phyloP scores from a whole-genome alignment of 1,284 basidiomycete genomes.

The Ustanciosporium gigantosporum region DNA sequence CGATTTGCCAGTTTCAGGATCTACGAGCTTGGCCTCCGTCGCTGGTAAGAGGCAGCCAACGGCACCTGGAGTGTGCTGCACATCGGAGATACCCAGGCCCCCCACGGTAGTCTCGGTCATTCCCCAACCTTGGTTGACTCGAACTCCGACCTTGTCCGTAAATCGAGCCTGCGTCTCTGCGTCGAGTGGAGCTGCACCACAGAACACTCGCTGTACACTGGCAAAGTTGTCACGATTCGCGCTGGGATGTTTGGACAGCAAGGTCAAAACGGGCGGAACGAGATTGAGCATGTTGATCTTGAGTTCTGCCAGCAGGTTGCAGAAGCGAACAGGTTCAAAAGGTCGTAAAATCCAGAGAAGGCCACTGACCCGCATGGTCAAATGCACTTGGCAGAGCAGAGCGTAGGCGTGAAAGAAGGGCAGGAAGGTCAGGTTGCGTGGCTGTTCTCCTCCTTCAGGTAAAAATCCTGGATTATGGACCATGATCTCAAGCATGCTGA shows the following conservation, averaged over 20 bases:
- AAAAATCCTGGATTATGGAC: slow-evolving; percentile 5
- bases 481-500: slow-evolving; percentile 29
- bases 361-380: slow-evolving; percentile 7
- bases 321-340: slow-evolving; percentile 23
- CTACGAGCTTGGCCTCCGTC: slow-evolving; percentile 24
- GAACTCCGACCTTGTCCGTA: slow-evolving; percentile 17
- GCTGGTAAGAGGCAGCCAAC: slow-evolving; percentile 28
- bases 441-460: slow-evolving; percentile 3
- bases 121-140: slow-evolving; percentile 27
- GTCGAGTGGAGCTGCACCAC: slow-evolving; percentile 35
- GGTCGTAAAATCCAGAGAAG: slow-evolving; percentile 11
- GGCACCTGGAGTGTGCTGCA: slow-evolving; percentile 14
- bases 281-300: slow-evolving; percentile 10
- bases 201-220: slow-evolving; percentile 6
- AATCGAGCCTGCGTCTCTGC: slow-evolving; percentile 16
- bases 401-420: slow-evolving; percentile 41
- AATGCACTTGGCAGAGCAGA: slow-evolving; percentile 10
- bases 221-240: slow-evolving; percentile 8
- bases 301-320: slow-evolving; percentile 14
- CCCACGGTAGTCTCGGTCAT: slow-evolving; percentile 45
- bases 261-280: slow-evolving; percentile 27
- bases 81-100: slow-evolving; percentile 13
- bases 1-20: slow-evolving; percentile 15
- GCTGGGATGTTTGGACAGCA: slow-evolving; percentile 13
- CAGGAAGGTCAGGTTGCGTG: slow-evolving; percentile 18